Evolutionary conservation across 2,329 filamentous ascomycete species (phyloP).

Genomic region (Incumbomyces delicatus): DNA sequence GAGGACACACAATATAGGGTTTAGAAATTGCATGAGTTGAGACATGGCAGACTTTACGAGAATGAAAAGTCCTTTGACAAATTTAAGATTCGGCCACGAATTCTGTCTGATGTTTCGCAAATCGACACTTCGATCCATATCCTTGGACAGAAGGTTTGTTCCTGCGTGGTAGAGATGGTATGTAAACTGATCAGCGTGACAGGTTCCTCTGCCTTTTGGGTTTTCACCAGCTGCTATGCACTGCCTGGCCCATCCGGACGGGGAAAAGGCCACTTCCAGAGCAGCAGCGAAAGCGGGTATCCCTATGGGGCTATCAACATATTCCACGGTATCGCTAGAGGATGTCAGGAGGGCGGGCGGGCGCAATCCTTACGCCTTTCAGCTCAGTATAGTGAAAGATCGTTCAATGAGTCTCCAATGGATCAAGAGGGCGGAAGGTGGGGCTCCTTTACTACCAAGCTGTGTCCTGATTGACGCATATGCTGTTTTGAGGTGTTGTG

Average conservation of each 20-base stretch:
- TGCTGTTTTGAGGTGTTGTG: too few relatives aligned
- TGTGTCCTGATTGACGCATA: too few relatives aligned
- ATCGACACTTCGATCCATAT: constrained; percentile 33
- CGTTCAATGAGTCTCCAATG: constrained; percentile 33
- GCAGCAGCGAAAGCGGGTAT: constrained; percentile 36
- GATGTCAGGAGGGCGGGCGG: constrained; percentile 33
- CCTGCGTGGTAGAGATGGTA: not conserved
- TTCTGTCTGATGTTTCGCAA: constrained; percentile 28
- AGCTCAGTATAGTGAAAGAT: constrained; percentile 46
- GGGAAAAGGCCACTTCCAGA: constrained; percentile 40
- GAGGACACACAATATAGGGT: constrained; percentile 25
- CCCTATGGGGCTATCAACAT: constrained; percentile 40
- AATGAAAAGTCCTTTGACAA: constrained; percentile 44
- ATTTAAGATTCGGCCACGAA: constrained; percentile 35
- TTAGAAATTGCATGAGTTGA: constrained; percentile 24
- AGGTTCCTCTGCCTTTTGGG: constrained; percentile 41
- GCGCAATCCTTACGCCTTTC: constrained; percentile 42
- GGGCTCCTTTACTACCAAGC: constrained; percentile 7
- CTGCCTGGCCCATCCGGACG: constrained; percentile 42
- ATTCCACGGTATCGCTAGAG: constrained; percentile 36
- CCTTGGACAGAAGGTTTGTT: constrained; percentile 28
- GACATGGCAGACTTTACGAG: constrained; percentile 34
- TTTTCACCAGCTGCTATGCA: constrained; percentile 46
- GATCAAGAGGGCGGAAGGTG: constrained; percentile 35
- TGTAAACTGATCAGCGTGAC: not conserved